Evolutionary conservation across 1,139 yeast species (phyloP).

Genomic region (Yamadazyma kanchanaburiensis): DNA sequence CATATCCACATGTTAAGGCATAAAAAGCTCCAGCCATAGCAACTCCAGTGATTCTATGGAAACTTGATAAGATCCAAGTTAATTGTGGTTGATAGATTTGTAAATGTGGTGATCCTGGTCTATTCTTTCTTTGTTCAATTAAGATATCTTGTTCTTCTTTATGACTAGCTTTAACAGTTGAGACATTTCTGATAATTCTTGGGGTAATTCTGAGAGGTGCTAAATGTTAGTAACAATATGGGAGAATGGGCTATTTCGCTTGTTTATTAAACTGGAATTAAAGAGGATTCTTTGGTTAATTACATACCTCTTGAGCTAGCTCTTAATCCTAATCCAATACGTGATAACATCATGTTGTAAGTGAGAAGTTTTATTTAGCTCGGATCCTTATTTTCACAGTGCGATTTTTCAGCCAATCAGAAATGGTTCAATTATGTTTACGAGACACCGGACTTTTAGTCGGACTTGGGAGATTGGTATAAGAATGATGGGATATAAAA

Average conservation of each 20-base stretch:
- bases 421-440: constrained; percentile 8
- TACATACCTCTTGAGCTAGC: constrained; percentile 8
- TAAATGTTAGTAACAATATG: too few relatives aligned
- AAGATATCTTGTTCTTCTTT: constrained; percentile 68
- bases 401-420: constrained; percentile 8
- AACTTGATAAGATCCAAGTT: constrained; percentile 73
- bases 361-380: constrained; percentile 1
- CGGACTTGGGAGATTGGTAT: too few relatives aligned
- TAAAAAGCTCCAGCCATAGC: constrained; percentile 77
- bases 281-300: constrained; percentile 1
- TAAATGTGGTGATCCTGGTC: constrained; percentile 93
- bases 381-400: constrained; percentile 2
- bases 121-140: constrained; percentile 75
- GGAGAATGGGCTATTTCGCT: too few relatives aligned
- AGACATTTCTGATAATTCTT: constrained; percentile 10
- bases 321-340: constrained; percentile 20
- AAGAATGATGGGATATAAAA: too few relatives aligned
- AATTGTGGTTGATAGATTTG: constrained; percentile 87
- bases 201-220: constrained; percentile 5
- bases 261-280: background rate
- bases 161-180: constrained; percentile 60
- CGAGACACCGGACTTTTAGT: too few relatives aligned
- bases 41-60: constrained; percentile 89
- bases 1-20: constrained; percentile 72
- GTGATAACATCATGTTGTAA: constrained; percentile 12